Base-by-base conservation (phyloP, 2,329 filamentous ascomycete species). In the Sporothrix protearum region DNA sequence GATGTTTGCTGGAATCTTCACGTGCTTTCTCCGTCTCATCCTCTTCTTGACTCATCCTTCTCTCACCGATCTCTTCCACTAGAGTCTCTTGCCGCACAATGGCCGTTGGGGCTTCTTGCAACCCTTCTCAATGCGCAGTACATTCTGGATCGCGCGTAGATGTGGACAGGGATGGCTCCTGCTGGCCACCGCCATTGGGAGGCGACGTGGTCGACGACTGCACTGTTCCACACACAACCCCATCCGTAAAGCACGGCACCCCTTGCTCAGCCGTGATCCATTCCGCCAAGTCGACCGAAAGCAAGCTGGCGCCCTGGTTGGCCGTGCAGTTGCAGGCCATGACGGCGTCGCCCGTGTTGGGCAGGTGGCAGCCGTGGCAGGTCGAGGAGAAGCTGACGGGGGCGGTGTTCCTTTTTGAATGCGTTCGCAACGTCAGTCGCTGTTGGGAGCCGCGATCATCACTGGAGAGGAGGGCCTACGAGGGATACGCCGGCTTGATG, bases 311-410 rank as follows among this genome's bases (percentile, higher is more conserved):
- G 12, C 61, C 45, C 25, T 19, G n/a, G 71, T 53, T 69, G 55
- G 70, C 64, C 2, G 68, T 45, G 68, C 72, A 73, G 39, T 59
- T 64, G 72, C 72, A 73, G 45, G 59, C 53, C 70, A 73, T 73
- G 28, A 68, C 22, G 3, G 70, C 39, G 19, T 64, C 47, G 6
- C n/a, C 30, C 1, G 22, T 16, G 10, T 51, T 39, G 63, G 28
- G 2, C 4, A 73, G 71, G 0, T 5, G 3, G 63, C 72, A 73
- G 28, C 28, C 30, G n/a, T 47, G 63, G 61, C 72, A 73, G 16
- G 68, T 14, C n/a, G n/a, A 47, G 1, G 72, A 73, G 39, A 73
- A 73, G 63, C 49, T 45, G 6, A 16, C 22, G 3, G 61, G 61
- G 1, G 70, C 72, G 12, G 72, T 51, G 47, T 73, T 64, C 12